A percentile compares a stretch with the other conserved stretches of the same genome.
phyloP scores from a whole-genome alignment of 352 stramenopile species.

The Phytophthora sojae region DNA sequence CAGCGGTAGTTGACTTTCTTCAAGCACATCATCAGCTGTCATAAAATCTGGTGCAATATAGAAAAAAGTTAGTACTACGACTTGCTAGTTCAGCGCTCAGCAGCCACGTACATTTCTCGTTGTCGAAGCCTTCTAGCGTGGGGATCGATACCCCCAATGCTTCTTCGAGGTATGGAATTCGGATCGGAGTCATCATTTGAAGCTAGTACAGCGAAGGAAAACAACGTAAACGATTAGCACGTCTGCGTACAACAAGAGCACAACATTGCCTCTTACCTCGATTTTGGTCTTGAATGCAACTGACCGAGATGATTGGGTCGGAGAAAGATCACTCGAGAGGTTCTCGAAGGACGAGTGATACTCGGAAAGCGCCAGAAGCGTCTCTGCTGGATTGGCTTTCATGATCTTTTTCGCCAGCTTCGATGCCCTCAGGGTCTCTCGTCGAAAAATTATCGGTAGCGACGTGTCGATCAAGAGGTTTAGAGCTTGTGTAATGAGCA shows the following conservation, averaged over 20 bases:
- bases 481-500: constrained; percentile 86
- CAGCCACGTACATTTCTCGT: constrained; percentile 66
- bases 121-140: constrained; percentile 84
- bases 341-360: constrained; percentile 88
- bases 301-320: constrained; percentile 33
- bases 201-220: constrained; percentile 43
- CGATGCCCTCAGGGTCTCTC: constrained; percentile 71
- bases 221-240: not conserved
- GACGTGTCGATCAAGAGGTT: constrained; percentile 88
- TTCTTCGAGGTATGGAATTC: constrained; percentile 88
- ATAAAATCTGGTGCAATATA: constrained; percentile 63
- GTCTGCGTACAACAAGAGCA: not conserved
- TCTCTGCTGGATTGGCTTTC: constrained; percentile 84
- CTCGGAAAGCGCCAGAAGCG: constrained; percentile 79
- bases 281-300: constrained; percentile 85
- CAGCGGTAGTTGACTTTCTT: constrained; percentile 81
- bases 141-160: constrained; percentile 76
- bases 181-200: constrained; percentile 90
- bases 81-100: not conserved
- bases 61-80: not conserved
- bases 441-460: constrained; percentile 68
- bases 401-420: constrained; percentile 85
- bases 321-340: constrained; percentile 40
- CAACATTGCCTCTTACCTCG: constrained; percentile 52
- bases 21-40: constrained; percentile 84